phyloP scores from a whole-genome alignment of 1,139 yeast species.

The Debaryomyces psychrophilus region DNA sequence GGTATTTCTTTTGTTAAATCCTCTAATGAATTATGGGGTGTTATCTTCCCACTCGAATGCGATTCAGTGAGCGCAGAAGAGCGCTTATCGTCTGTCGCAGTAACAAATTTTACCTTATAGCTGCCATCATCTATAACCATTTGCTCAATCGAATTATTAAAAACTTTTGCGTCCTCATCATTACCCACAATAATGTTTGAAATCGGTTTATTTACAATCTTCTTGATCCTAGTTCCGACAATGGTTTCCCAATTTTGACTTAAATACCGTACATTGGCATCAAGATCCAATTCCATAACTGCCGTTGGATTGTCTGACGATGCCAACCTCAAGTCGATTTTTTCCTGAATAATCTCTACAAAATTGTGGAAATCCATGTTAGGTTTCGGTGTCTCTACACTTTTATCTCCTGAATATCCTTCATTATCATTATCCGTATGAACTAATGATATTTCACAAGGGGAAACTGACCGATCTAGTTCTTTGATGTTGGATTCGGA shows the following conservation, averaged over 20 bases:
- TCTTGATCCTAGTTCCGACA: conserved; percentile 64
- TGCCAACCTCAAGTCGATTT: conserved; percentile 55
- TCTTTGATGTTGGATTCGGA: conserved; percentile 27
- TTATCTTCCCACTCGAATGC: conserved; percentile 24
- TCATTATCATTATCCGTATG: conserved; percentile 10
- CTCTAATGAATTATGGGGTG: conserved; percentile 31
- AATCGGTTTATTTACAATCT: conserved; percentile 62
- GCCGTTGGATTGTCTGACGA: conserved; percentile 74
- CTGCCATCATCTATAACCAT: conserved; percentile 78
- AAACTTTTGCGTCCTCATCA: conserved; percentile 64
- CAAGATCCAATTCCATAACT: conserved; percentile 82
- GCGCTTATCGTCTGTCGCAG: conserved; percentile 48
- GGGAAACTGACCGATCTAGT: conserved; percentile 36
- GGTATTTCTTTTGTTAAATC: conserved; percentile 11
- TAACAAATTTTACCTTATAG: conserved; percentile 73
- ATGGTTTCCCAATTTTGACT: conserved; percentile 78
- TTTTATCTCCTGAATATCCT: not conserved
- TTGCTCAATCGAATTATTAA: conserved; percentile 67
- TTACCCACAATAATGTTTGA: conserved; percentile 69
- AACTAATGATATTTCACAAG: conserved; percentile 22
- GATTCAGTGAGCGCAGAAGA: conserved; percentile 8
- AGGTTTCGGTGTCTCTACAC: conserved; percentile 10
- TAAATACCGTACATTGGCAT: conserved; percentile 74
- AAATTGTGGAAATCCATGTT: conserved; percentile 15
- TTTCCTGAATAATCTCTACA: conserved; percentile 39